phyloP scores from a whole-genome alignment of 192 early-diverging fungal species.

The Podila verticillata region DNA sequence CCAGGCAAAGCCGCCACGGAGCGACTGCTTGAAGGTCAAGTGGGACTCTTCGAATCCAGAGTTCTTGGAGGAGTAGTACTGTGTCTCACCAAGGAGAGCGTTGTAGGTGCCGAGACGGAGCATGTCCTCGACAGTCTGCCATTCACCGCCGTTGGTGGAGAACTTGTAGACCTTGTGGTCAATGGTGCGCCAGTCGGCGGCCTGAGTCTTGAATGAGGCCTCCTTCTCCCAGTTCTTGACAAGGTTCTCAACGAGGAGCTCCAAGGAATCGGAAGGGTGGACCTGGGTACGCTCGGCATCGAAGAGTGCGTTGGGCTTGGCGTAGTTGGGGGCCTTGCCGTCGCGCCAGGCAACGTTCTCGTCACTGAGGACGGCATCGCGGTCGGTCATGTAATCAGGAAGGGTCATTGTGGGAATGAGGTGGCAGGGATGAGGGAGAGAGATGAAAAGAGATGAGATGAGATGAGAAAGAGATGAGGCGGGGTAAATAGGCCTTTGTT shows the following conservation, averaged over 20 bases:
- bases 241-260: constrained; percentile 51
- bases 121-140: constrained; percentile 57
- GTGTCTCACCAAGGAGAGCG: constrained; percentile 56
- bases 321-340: constrained; percentile 53
- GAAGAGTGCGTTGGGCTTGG: constrained; percentile 53
- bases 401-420: constrained; percentile 20
- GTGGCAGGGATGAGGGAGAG: too few species aligned
- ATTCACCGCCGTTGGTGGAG: constrained; percentile 51
- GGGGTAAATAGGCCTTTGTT: too few species aligned
- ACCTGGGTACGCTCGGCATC: constrained; percentile 47
- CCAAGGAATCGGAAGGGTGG: constrained; percentile 53
- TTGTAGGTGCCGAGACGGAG: constrained; percentile 58
- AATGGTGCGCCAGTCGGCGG: constrained; percentile 57
- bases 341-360: constrained; percentile 55
- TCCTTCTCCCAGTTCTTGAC: constrained; percentile 65
- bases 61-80: constrained; percentile 55
- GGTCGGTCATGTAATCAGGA: constrained; percentile 59
- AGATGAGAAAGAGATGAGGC: too few species aligned
- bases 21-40: constrained; percentile 51
- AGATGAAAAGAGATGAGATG: too few species aligned
- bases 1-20: constrained; percentile 54
- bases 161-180: constrained; percentile 53
- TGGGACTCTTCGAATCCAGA: constrained; percentile 56
- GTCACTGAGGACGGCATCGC: constrained; percentile 56
- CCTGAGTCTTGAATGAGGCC: constrained; percentile 52